Base-by-base conservation (phyloP, 2,329 filamentous ascomycete species). In the Colletotrichum sp. region DNA sequence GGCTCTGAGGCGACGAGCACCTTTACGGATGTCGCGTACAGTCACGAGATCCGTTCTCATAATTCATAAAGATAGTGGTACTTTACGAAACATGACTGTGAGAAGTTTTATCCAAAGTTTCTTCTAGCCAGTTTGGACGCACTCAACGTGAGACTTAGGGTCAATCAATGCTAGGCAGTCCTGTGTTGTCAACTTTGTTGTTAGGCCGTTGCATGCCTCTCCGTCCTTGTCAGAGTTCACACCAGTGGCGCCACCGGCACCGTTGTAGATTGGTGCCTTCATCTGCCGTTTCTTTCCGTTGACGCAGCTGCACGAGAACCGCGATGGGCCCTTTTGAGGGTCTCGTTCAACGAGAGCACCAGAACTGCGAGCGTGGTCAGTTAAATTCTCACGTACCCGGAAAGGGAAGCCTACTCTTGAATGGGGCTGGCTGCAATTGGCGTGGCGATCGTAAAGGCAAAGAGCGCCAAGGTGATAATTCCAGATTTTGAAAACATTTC, bases 271-370 rank as follows among this genome's bases (percentile, higher is more conserved):
- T 8, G 43, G 4, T 2, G 56, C 16, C 13, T 48, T 58, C 43
- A 69, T 73, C 8, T 58, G 5, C 58, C 48, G 60, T 15, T 21
- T 70, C 12, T 56, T 60, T 13, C 24, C 60, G 24, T 30, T 30
- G 8, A 66, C 24, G 18, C 60, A 66, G 58, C 28, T 74, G 28
- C 66, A 73, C 1, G 60, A 70, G 21, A 26, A 70, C 6, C 60
- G 48, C 6, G 26, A 8, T 10, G 32, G 38, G 13, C 43, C 32
- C 2, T 30, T 12, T 32, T 65, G 58, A 26, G 70, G 64, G 2
- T 73, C 64, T 48, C 66, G 10, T 9, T 15, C 30, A 15, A 32
- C 58, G 15, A 70, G n/a, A 8, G 21, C 15, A 8, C 15, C 43
- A 3, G 26, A 32, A 60, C 65, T 73, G 38, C 1, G 5, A 24